Conservation (phyloP, 768 basidiomycete species). For the Lactarius deliciosus region DNA sequence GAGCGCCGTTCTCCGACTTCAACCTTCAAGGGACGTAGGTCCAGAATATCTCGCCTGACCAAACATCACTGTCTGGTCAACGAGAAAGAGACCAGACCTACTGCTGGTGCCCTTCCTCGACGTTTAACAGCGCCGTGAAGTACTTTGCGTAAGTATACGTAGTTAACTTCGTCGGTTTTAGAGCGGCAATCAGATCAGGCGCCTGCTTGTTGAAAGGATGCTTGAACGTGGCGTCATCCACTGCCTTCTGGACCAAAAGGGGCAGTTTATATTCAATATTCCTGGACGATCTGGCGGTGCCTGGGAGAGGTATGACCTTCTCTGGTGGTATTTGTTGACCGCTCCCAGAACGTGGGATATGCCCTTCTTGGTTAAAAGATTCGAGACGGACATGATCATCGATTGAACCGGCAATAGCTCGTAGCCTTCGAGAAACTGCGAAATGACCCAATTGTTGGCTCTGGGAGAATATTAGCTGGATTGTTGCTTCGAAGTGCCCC, state of each 20-base stretch:
- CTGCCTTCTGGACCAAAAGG: neutral
- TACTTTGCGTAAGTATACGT: slow-evolving; percentile 9
- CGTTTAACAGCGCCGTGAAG: slow-evolving; percentile 14
- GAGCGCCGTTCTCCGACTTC: neutral
- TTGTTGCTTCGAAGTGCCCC: slow-evolving; percentile 14
- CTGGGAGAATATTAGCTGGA: slow-evolving; percentile 16
- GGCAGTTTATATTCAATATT: slow-evolving; percentile 5
- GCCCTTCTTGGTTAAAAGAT: neutral
- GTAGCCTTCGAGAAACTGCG: neutral
- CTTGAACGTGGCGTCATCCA: neutral
- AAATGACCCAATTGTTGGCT: neutral
- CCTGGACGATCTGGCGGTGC: neutral
- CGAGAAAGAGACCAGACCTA: slow-evolving; percentile 36
- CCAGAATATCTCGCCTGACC: slow-evolving; percentile 7
- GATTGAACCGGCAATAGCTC: slow-evolving; percentile 12
- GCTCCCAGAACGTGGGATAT: neutral
- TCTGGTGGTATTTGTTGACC: slow-evolving; percentile 11
- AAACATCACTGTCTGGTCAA: slow-evolving; percentile 37
- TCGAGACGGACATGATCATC: slow-evolving; percentile 17
- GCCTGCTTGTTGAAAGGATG: neutral
- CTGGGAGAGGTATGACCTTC: neutral
- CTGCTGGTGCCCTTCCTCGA: slow-evolving; percentile 47
- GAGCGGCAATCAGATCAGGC: neutral
- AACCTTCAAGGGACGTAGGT: slow-evolving; percentile 5
- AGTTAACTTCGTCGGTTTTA: neutral